Base-by-base conservation (phyloP, 495 filamentous ascomycete species). In the Pyrenula massariospora region DNA sequence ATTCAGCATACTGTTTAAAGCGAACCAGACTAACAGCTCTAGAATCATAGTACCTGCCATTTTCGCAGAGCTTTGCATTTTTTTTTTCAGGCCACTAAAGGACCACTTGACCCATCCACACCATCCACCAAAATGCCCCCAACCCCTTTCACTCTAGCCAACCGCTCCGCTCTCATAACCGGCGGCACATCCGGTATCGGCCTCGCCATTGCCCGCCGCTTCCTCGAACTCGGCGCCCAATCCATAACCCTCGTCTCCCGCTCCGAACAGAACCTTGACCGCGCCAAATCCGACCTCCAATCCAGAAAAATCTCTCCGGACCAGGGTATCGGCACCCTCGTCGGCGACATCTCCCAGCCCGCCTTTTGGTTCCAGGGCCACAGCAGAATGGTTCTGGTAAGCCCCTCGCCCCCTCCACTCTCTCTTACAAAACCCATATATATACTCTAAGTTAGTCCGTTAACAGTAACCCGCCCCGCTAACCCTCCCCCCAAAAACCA, bases 111-210 rank as follows among this genome's bases (percentile, higher is more conserved):
- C n/a, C n/a, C n/a, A n/a, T n/a, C n/a, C n/a, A n/a, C n/a, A n/a
- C n/a, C n/a, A n/a, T n/a, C n/a, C n/a, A n/a, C n/a, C n/a, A n/a
- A n/a, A n/a, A n/a, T n/a, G n/a, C n/a, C 63, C 22, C 50, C 58
- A 24, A 19, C 61, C 42, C 56, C 65, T 23, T 59, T 56, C 15
- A 63, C 69, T 20, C 69, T 80, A 25, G 53, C 62, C 15, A 70
- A 69, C 36, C 75, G 76, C 54, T 75, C 66, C 52, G 76, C 70
- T 58, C 67, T 87, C 63, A 76, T 87, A 57, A 86, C 83, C 3
- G 84, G 84, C 23, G 81, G 75, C 0, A 79, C 79, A 20, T 79
- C 81, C 5, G 84, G 84, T 0, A 85, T 87, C 58, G 84, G 84
- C n/a, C 73, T 73, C 52, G 73, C 79, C 22, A 89, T 92, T 58